Evolutionary conservation across 2,329 filamentous ascomycete species (phyloP).

Genomic region (Claviceps spartinae): DNA sequence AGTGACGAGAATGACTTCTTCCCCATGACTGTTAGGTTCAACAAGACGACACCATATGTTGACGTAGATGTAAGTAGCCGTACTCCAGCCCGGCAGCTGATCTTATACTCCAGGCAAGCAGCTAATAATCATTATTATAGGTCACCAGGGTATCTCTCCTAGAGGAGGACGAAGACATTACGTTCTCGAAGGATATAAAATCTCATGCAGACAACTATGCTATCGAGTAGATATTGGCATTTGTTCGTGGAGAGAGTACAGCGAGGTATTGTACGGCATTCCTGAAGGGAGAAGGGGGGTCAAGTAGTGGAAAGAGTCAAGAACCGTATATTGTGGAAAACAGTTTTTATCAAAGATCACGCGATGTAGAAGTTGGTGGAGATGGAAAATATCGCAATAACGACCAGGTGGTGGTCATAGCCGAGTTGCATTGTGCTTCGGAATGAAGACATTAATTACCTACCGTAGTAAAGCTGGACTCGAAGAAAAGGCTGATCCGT

Average conservation of each 20-base stretch:
- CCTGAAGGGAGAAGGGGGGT: background rate
- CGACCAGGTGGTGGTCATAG: background rate
- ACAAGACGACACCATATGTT: conserved; percentile 72
- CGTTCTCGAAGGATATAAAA: conserved; percentile 71
- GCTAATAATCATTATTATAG: conserved; percentile 21
- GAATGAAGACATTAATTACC: background rate
- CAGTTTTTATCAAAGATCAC: background rate
- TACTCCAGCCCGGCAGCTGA: background rate
- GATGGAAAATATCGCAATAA: background rate
- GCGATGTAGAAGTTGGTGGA: background rate
- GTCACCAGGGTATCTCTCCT: conserved; percentile 56
- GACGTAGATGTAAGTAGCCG: conserved; percentile 73
- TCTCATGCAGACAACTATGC: conserved; percentile 62
- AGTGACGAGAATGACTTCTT: conserved; percentile 91
- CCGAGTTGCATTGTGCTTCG: background rate
- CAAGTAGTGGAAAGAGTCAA: background rate
- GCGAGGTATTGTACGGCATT: background rate
- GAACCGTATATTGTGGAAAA: background rate
- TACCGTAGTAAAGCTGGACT: no score
- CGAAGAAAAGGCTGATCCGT: background rate
- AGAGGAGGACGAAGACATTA: conserved; percentile 65
- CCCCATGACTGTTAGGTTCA: conserved; percentile 87
- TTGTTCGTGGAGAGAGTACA: background rate
- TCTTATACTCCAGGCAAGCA: background rate
- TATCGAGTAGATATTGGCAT: conserved; percentile 45